Evolutionary conservation across 2,329 filamentous ascomycete genomes (phyloP).

Genomic region (Aaosphaeria pasadenensis): DNA sequence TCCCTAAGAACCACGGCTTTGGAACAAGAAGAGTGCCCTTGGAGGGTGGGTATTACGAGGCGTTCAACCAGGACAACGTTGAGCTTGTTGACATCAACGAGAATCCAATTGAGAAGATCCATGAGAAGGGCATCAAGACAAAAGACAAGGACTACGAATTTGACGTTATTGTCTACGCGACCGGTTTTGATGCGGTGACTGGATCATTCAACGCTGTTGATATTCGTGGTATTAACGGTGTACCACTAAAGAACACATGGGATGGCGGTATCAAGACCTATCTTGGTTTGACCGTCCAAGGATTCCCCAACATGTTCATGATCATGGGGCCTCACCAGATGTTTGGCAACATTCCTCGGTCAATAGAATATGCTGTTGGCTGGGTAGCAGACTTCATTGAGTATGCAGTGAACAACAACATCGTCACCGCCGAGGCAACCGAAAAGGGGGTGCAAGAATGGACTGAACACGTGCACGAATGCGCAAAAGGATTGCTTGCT

Average conservation of each 20-base stretch:
- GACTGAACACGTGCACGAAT: constrained; percentile 50
- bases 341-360: constrained; percentile 44
- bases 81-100: constrained; percentile 28
- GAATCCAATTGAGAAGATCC: constrained; percentile 31
- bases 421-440: constrained; percentile 42
- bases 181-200: constrained; percentile 44
- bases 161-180: constrained; percentile 39
- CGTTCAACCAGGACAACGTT: constrained; percentile 37
- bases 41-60: constrained; percentile 42
- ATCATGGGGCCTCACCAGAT: constrained; percentile 29
- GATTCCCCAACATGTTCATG: constrained; percentile 38
- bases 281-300: constrained; percentile 22
- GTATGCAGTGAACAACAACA: constrained; percentile 27
- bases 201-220: constrained; percentile 16
- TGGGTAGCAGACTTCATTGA: constrained; percentile 38
- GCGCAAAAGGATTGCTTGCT: constrained; percentile 39
- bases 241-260: constrained; percentile 13
- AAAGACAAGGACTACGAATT: constrained; percentile 34
- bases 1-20: constrained; percentile 38
- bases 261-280: constrained; percentile 18
- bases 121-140: constrained; percentile 32
- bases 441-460: constrained; percentile 40
- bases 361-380: constrained; percentile 43
- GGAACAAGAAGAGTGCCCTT: constrained; percentile 41
- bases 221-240: constrained; percentile 16